Conservation (phyloP, 2,329 filamentous ascomycete genomes). For the Hypocrella siamensis region DNA sequence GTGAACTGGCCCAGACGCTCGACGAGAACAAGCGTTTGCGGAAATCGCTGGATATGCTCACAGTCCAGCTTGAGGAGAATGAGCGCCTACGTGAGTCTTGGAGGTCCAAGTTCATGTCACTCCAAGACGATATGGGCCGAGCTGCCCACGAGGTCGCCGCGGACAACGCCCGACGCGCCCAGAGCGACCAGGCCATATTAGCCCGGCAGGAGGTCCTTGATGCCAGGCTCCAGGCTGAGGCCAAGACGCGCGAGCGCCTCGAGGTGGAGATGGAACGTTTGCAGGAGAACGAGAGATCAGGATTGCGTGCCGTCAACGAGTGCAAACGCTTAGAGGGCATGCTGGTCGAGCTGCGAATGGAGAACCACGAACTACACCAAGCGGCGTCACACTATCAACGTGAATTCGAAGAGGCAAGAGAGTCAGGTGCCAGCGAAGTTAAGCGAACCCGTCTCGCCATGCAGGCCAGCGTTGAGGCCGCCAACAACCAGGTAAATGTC, state of each 20-base stretch:
- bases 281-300: conserved; percentile 47
- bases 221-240: conserved; percentile 59
- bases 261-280: conserved; percentile 52
- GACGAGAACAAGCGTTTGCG: conserved; percentile 59
- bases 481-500: conserved; percentile 73
- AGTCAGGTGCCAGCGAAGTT: conserved; percentile 64
- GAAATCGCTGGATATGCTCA: conserved; percentile 56
- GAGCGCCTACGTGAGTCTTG: conserved; percentile 71
- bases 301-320: conserved; percentile 47
- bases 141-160: conserved; percentile 67
- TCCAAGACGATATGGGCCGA: conserved; percentile 75
- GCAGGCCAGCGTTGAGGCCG: conserved; percentile 67
- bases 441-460: conserved; percentile 65
- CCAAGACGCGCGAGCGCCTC: conserved; percentile 50
- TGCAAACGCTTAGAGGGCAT: conserved; percentile 42
- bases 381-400: conserved; percentile 55
- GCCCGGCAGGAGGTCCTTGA: conserved; percentile 70
- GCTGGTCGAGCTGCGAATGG: conserved; percentile 41
- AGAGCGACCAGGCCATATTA: conserved; percentile 63
- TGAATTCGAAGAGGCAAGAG: conserved; percentile 71
- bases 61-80: conserved; percentile 71
- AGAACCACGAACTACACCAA: conserved; percentile 59
- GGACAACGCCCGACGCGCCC: conserved; percentile 65
- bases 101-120: conserved; percentile 65
- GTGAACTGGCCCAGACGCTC: conserved; percentile 30